A percentile compares a stretch with the other conserved stretches of the same genome.
Conservation (phyloP, 805 yeast genomes). For the Danielia reshetovae region DNA sequence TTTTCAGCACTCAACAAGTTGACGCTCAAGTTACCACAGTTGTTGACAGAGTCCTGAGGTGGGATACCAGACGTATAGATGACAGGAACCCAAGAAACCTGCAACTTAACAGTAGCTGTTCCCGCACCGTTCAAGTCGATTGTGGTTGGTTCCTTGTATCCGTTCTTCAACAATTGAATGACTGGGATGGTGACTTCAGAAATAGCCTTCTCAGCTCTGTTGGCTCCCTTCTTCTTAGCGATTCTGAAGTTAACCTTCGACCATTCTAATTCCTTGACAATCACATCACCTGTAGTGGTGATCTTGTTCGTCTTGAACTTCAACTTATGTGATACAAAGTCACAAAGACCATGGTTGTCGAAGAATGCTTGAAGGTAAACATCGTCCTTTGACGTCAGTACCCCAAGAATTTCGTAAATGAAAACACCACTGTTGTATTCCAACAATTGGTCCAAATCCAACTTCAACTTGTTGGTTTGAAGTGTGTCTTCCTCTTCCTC, state of each 20-base stretch:
- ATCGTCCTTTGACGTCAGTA: slow-evolving; percentile 50
- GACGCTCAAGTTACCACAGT: slow-evolving; percentile 67
- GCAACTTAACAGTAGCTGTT: slow-evolving; percentile 51
- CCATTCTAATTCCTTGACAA: slow-evolving; percentile 73
- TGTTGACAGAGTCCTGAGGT: slow-evolving; percentile 66
- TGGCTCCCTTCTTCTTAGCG: slow-evolving; percentile 49
- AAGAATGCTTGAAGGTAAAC: slow-evolving; percentile 70
- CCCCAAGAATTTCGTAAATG: slow-evolving; percentile 61
- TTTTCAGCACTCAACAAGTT: slow-evolving; percentile 60
- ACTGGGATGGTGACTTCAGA: slow-evolving; percentile 69
- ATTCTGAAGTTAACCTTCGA: slow-evolving; percentile 64
- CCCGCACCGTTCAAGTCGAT: slow-evolving; percentile 53
- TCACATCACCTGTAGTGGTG: slow-evolving; percentile 61
- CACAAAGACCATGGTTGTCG: slow-evolving; percentile 69
- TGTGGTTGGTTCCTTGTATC: slow-evolving; percentile 59
- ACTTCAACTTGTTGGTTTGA: slow-evolving; percentile 33
- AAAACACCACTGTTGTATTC: slow-evolving; percentile 72
- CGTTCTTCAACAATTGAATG: slow-evolving; percentile 54
- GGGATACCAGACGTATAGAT: slow-evolving; percentile 54
- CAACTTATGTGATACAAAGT: slow-evolving; percentile 54
- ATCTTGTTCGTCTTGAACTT: slow-evolving; percentile 35
- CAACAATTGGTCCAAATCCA: slow-evolving; percentile 56
- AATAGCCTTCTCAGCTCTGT: slow-evolving; percentile 53
- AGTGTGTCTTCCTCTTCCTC: slow-evolving; percentile 29
- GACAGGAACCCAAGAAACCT: slow-evolving; percentile 78